phyloP scores from a whole-genome alignment of 2,329 filamentous ascomycete genomes.

The Paramyrothecium roridum region DNA sequence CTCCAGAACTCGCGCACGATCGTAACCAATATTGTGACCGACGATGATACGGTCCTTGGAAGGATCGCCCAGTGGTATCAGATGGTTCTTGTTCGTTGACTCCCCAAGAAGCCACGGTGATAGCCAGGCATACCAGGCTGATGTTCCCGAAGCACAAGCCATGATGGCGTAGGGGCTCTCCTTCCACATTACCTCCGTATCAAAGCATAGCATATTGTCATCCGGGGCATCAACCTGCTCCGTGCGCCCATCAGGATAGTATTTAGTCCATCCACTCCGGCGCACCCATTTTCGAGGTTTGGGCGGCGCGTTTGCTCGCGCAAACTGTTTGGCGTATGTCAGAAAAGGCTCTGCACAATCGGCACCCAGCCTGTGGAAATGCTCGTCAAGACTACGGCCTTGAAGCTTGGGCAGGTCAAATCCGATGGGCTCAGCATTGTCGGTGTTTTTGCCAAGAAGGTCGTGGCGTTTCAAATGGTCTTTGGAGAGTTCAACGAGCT shows the following conservation, averaged over 20 bases:
- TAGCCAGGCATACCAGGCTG: constrained; percentile 95
- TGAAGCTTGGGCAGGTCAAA: constrained; percentile 82
- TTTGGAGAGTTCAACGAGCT: constrained; percentile 75
- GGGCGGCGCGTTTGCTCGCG: constrained; percentile 54
- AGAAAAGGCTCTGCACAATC: constrained; percentile 87
- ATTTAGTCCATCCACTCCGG: constrained; percentile 92
- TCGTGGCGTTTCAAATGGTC: constrained; percentile 85
- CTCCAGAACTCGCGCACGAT: constrained; percentile 81
- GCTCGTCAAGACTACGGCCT: constrained; percentile 82
- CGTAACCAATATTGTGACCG: constrained; percentile 95
- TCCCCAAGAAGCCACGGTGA: constrained; percentile 93
- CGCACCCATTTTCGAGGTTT: constrained; percentile 70
- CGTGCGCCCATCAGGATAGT: constrained; percentile 67
- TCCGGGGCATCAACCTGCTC: constrained; percentile 74
- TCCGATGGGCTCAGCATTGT: constrained; percentile 69
- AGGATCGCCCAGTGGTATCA: constrained; percentile 84
- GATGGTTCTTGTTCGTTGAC: constrained; percentile 70
- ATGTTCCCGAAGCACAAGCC: constrained; percentile 88
- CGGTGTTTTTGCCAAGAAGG: constrained; percentile 84
- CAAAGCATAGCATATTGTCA: constrained; percentile 82
- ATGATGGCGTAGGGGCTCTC: constrained; percentile 90
- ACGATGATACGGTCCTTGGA: constrained; percentile 72
- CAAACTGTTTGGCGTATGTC: constrained; percentile 70
- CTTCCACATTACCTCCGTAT: constrained; percentile 97
- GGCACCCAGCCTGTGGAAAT: constrained; percentile 84